These are phyloP conservation scores for Euphrasia confusa DNA, from an alignment of 257 asterid genomes.

Conservation along the genomic window DNA sequence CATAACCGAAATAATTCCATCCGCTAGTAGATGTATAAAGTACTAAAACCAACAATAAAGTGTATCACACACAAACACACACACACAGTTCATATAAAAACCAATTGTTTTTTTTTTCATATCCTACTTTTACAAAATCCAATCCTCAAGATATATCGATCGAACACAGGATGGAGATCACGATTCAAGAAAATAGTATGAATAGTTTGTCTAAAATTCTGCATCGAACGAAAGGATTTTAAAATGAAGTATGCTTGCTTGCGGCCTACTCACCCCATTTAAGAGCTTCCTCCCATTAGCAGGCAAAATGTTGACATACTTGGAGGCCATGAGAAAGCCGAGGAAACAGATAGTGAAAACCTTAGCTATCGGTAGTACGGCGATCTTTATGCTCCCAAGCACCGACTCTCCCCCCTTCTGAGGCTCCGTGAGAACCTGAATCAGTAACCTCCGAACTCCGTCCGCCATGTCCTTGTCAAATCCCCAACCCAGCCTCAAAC, in stretches of 20 bases:
- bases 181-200: no score
- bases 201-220: no score
- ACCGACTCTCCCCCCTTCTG: slow-evolving; percentile 82
- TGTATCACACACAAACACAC: no score
- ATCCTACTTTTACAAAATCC: no score
- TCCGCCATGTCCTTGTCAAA: slow-evolving; percentile 35
- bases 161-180: no score
- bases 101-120: no score
- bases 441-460: slow-evolving; percentile 53
- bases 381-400: slow-evolving; percentile 69
- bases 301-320: slow-evolving; percentile 74
- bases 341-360: slow-evolving; percentile 88
- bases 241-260: no score
- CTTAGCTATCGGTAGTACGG: slow-evolving; percentile 91
- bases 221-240: no score
- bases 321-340: slow-evolving; percentile 94
- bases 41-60: no score
- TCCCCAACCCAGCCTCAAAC: background rate
- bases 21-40: no score
- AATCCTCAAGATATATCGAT: no score
- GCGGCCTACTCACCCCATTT: slow-evolving; percentile 63
- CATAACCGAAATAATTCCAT: no score
- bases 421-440: slow-evolving; percentile 58
- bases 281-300: slow-evolving; percentile 93
- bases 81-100: background rate